Base-by-base conservation (phyloP, 768 basidiomycete genomes). In the Rhodotorula sphaerocarpa region DNA sequence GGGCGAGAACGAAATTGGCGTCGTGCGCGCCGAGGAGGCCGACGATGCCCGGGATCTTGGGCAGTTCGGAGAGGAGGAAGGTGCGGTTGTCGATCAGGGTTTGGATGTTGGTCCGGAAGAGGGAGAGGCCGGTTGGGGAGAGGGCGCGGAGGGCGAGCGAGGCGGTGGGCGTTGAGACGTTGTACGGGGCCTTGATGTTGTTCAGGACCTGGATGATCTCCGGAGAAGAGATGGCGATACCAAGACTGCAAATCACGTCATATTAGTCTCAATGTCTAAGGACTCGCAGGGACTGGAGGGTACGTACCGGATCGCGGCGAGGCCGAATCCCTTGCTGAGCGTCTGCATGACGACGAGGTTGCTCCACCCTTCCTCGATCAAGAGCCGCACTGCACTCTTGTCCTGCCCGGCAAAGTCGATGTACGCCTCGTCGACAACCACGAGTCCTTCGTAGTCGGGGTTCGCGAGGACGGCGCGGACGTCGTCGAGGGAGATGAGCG, bases 161-260 rank as follows among this genome's bases (percentile, higher is more conserved):
- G 18, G 93, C 89, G 10, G 90, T 90, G 0, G 91, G 91, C 0
- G 86, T 81, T 21, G 91, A 92, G 69, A 99, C 84, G 75, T 95
- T 96, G 79, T 97, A 99, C 0, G 95, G 95, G 1, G 93, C 95
- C 75, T 99, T 99, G 31, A 92, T 87, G 75, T 97, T 97, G 62
- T 84, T 82, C 56, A 97, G 83, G 65, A 96, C 80, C 70, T 90
- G 92, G 48, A 96, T 86, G 18, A 99, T 78, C 0, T 88, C 84
- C 0, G 90, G 90, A 63, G 91, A 87, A 9, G 90, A 88, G 58
- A 96, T 77, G 0, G 90, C 89, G 50, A 92, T 82, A 0, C 95
- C 95, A 31, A 99, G 79, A 50, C 90, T 95, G 72, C 11, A 18
- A 27, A 16, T 7, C 15, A 16, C 25, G 27, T 14, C 45, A 18